These are phyloP conservation scores for Cladosporium oxysporum DNA, from an alignment of 2,329 filamentous ascomycete species.

Conservation along the genomic window DNA sequence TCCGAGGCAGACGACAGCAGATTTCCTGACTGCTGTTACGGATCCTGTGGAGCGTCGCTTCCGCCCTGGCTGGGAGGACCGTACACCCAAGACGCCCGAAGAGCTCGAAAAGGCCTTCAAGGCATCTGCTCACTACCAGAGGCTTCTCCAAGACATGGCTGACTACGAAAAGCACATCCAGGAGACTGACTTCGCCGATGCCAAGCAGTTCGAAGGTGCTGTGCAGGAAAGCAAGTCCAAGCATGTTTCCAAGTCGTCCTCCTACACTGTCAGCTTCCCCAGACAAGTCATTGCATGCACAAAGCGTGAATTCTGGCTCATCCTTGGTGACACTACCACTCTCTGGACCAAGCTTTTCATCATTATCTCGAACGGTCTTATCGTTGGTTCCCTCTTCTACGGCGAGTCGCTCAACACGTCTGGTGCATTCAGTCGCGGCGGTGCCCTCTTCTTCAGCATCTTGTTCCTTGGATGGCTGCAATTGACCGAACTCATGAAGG, in stretches of 20 bases:
- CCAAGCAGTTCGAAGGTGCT: slow-evolving; percentile 62
- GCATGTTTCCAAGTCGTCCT: slow-evolving; percentile 66
- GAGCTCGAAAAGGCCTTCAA: slow-evolving; percentile 70
- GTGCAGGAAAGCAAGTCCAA: slow-evolving; percentile 69
- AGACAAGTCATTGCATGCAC: slow-evolving; percentile 70
- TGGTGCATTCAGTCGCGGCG: slow-evolving; percentile 65
- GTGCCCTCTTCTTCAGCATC: slow-evolving; percentile 67
- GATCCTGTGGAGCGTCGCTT: slow-evolving; percentile 72
- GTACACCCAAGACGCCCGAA: slow-evolving; percentile 67
- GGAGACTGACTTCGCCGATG: slow-evolving; percentile 60
- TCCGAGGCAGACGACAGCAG: slow-evolving; percentile 68
- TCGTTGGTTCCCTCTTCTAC: slow-evolving; percentile 79
- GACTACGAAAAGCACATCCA: slow-evolving; percentile 61
- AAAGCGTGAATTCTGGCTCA: slow-evolving; percentile 75
- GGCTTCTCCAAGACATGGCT: slow-evolving; percentile 61
- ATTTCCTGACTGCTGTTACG: slow-evolving; percentile 75
- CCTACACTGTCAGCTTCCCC: slow-evolving; percentile 74
- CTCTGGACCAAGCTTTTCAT: slow-evolving; percentile 79
- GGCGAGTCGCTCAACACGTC: slow-evolving; percentile 61
- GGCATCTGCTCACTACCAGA: slow-evolving; percentile 61
- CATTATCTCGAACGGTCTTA: slow-evolving; percentile 71
- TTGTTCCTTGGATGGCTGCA: slow-evolving; percentile 71
- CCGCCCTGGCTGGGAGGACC: slow-evolving; percentile 63
- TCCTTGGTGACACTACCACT: slow-evolving; percentile 72
- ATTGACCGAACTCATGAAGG: slow-evolving; percentile 75